Evolutionary conservation across 164 flowering plant species (phyloP).

Genomic region (Nymphaea colorata): DNA sequence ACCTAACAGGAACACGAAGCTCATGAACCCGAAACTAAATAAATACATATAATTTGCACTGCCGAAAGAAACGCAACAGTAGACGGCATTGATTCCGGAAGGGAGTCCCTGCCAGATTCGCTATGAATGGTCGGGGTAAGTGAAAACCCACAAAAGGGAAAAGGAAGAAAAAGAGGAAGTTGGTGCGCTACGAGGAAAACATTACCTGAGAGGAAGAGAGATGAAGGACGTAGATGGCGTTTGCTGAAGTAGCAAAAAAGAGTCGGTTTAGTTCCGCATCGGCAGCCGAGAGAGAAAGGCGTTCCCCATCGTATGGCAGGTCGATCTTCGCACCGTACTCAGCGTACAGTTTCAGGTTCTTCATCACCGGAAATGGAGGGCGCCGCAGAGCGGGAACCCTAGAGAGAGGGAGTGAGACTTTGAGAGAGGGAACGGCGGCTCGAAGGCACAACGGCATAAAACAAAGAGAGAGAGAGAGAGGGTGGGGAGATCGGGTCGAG

Average conservation of each 20-base stretch:
- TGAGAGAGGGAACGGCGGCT: not conserved
- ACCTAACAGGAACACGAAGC: not conserved
- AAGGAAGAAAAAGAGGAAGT: not conserved
- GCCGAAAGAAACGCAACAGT: too few relatives aligned
- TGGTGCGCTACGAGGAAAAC: not conserved
- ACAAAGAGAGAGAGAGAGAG: too few relatives aligned
- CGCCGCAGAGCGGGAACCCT: not conserved
- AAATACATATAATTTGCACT: too few relatives aligned
- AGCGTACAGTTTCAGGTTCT: slow-evolving; percentile 61
- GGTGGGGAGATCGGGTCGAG: too few relatives aligned
- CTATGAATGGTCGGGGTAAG: not conserved
- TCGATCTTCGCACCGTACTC: slow-evolving; percentile 30
- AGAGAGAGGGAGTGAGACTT: not conserved
- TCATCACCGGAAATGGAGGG: slow-evolving; percentile 28
- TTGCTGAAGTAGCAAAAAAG: slow-evolving; percentile 78
- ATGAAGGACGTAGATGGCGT: slow-evolving; percentile 42
- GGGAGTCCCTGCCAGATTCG: too few relatives aligned
- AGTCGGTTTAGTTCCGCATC: slow-evolving; percentile 77
- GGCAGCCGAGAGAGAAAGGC: slow-evolving; percentile 38
- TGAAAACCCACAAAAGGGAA: not conserved
- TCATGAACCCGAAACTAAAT: too few relatives aligned
- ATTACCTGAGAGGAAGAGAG: slow-evolving; percentile 10
- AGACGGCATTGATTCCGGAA: too few relatives aligned
- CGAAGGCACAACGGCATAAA: not conserved
- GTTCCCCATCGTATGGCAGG: slow-evolving; percentile 44